These are phyloP conservation scores for Starmerella scarabaei DNA, from an alignment of 805 yeast genomes.

Conservation along the genomic window DNA sequence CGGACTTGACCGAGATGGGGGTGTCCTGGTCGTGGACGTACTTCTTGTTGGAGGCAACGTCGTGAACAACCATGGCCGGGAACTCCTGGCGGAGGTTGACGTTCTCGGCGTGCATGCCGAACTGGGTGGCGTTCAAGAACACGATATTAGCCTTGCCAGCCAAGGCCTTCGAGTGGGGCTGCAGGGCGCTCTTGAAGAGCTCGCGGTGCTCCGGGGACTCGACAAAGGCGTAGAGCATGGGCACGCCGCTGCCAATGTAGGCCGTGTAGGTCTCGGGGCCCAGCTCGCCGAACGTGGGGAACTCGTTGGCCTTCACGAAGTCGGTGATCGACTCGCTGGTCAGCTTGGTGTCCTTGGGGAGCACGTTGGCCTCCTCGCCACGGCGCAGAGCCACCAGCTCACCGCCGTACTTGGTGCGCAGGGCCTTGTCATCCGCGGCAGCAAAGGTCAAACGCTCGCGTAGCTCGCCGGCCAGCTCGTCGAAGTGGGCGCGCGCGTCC, in stretches of 20 bases:
- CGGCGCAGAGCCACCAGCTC: slow-evolving; percentile 37
- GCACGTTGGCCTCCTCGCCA: slow-evolving; percentile 22
- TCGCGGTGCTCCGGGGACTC: slow-evolving; percentile 52
- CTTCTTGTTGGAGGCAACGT: slow-evolving; percentile 52
- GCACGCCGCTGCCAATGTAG: slow-evolving; percentile 60
- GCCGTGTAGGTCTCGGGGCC: slow-evolving; percentile 62
- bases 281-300: slow-evolving; percentile 81
- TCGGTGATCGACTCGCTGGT: slow-evolving; percentile 30
- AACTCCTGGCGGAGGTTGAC: slow-evolving; percentile 65
- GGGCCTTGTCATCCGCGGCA: slow-evolving; percentile 30
- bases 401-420: slow-evolving; percentile 26
- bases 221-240: slow-evolving; percentile 83
- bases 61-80: slow-evolving; percentile 87
- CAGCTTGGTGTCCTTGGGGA: slow-evolving; percentile 23
- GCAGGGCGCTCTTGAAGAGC: slow-evolving; percentile 39
- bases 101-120: slow-evolving; percentile 75
- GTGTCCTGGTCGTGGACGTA: slow-evolving; percentile 57
- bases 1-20: slow-evolving; percentile 39
- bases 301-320: slow-evolving; percentile 48
- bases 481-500: slow-evolving; percentile 44
- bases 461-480: slow-evolving; percentile 45
- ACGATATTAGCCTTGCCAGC: slow-evolving; percentile 78
- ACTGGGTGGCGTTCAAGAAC: slow-evolving; percentile 68
- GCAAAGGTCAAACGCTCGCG: slow-evolving; percentile 56
- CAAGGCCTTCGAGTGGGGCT: slow-evolving; percentile 54